Evolutionary conservation across 352 stramenopile species (phyloP), one percentile per base, ranked within the genome.

Genomic region (Phytophthora macrochlamydospora): DNA sequence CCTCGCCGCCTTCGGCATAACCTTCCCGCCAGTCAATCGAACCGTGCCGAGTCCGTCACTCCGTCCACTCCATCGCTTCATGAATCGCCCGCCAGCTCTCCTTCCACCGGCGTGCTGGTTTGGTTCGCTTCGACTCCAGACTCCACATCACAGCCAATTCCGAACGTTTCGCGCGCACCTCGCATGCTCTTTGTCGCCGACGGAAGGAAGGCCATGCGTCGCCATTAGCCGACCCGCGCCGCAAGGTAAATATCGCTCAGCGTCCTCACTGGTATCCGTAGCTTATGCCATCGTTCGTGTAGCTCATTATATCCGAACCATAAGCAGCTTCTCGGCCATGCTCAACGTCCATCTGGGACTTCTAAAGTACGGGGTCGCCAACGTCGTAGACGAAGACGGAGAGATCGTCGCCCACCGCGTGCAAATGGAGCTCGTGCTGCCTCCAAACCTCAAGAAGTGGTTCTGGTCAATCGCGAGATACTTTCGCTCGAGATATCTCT

Each of bases 331-430:
- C 32, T 55, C 33, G 13, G 44, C 30, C 4, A 69, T 69, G 62
- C 55, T 69, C 2, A 24, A 69, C 54, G 42, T 64, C 5, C 46
- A 59, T 40, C 28, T 69, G 13, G 62, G 62, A 56, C 49, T 75
- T 45, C 32, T 75, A 13, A 42, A 57, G 35, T 75, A 68, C 51
- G 56, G 45, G 28, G 62, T 75, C 46, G 67, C 64, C 51, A 48
- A 70, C 52, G 56, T 74, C 7, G 8, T 59, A 30, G 67, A 74
- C 29, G 51, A 62, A 29, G 67, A 71, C 51, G 67, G 61, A 8
- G 48, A 29, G 29, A 58, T 75, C 49, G 51, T 75, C 56, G 67
- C 61, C 3, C 64, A 71, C 28, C 61, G 56, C 2, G 37, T 75
- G 33, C 61, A 75, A 35, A 42, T 75, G 11, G 54, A 38, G 3